Conservation (phyloP, 2,329 filamentous ascomycete species). For the Sphaerulina vaccinii region DNA sequence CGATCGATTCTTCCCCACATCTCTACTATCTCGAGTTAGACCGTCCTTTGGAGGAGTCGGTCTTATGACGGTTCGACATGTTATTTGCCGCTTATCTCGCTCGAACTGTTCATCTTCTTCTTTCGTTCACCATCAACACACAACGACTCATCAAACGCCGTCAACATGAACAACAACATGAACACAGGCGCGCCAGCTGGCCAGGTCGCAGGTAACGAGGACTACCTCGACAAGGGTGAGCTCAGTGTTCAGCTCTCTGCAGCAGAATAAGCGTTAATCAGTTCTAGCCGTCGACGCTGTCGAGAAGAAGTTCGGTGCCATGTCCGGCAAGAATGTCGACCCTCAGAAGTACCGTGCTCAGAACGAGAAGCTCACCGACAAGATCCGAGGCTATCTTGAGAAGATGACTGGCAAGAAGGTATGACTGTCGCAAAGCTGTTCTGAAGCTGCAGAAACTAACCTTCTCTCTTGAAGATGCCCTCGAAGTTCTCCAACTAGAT, state of each 20-base stretch:
- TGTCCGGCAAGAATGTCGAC: constrained; percentile 28
- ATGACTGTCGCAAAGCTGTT: neutral
- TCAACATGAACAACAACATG: neutral
- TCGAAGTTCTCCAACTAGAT: constrained; percentile 7
- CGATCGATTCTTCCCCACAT: too few relatives aligned
- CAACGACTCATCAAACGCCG: neutral
- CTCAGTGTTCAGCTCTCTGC: neutral
- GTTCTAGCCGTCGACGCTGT: constrained; percentile 24
- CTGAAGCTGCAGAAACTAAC: neutral
- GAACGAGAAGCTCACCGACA: constrained; percentile 39
- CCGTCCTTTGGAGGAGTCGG: too few relatives aligned
- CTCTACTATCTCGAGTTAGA: too few relatives aligned
- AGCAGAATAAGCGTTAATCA: neutral
- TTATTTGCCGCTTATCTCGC: too few relatives aligned
- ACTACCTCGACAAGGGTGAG: constrained; percentile 34
- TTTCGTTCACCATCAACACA: too few relatives aligned
- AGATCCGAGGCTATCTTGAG: constrained; percentile 33
- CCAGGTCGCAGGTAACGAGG: constrained; percentile 19
- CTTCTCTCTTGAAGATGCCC: neutral
- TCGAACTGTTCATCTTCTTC: too few relatives aligned
- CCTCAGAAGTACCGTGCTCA: constrained; percentile 30
- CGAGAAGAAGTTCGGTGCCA: constrained; percentile 28
- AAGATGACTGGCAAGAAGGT: constrained; percentile 37
- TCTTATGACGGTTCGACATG: too few relatives aligned
- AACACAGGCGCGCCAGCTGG: constrained; percentile 5